These are phyloP conservation scores for Aspergillus sp. DNA, from an alignment of 2,329 filamentous ascomycete species.

Conservation along the genomic window DNA sequence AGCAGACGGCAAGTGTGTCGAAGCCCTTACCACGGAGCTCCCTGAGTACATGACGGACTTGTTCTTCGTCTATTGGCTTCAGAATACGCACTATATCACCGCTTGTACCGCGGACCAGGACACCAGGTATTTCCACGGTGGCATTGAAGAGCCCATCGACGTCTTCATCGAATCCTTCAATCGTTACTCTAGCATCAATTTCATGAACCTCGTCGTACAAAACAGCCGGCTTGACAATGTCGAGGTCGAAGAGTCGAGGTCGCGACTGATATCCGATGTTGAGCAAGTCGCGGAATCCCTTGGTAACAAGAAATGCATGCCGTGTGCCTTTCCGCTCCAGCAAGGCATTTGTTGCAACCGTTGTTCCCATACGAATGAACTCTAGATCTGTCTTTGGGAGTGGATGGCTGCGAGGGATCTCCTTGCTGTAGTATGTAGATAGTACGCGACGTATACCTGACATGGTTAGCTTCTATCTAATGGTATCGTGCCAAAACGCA, in stretches of 20 bases:
- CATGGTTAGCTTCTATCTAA: neutral
- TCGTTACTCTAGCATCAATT: constrained; percentile 49
- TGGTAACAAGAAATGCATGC: constrained; percentile 79
- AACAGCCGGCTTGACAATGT: constrained; percentile 73
- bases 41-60: constrained; percentile 59
- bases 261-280: constrained; percentile 86
- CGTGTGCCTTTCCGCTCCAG: constrained; percentile 82
- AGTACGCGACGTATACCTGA: constrained; percentile 51
- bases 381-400: constrained; percentile 21
- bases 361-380: constrained; percentile 83
- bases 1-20: constrained; percentile 39
- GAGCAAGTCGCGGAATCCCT: constrained; percentile 80
- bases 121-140: constrained; percentile 14
- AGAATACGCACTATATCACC: constrained; percentile 68
- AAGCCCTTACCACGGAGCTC: constrained; percentile 43
- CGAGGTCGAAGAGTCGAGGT: constrained; percentile 83
- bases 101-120: constrained; percentile 52
- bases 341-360: constrained; percentile 84
- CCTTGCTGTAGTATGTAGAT: constrained; percentile 13
- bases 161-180: constrained; percentile 37
- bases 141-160: constrained; percentile 20
- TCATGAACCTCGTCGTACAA: constrained; percentile 28
- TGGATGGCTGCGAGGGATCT: constrained; percentile 20
- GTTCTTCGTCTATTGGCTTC: constrained; percentile 56
- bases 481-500: constrained; percentile 43